Evolutionary conservation across 768 basidiomycete genomes (phyloP), one percentile per base, ranked within the genome.

Genomic region (Lentinula raphanica): DNA sequence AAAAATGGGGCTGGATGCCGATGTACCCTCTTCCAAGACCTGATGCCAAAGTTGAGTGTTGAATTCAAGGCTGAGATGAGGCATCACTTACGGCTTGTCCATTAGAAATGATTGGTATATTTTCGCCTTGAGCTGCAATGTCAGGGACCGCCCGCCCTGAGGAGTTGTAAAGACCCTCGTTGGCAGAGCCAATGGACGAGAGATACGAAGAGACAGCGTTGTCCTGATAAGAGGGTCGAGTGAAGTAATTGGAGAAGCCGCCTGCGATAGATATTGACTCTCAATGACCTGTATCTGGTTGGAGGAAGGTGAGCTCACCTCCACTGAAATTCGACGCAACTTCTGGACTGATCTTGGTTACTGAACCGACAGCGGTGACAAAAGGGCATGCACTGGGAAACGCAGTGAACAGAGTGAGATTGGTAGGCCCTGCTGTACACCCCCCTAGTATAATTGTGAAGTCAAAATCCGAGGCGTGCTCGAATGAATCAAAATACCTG

Each of bases 311-410:
- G n/a, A n/a, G n/a, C 29, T 49, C 3, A 49, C 46, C 46, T 0
- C 78, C 75, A 12, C 78, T 80, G 68, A 84, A 79, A 31, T 29
- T 56, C 0, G 68, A 72, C 0, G 77, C 77, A 21, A 66, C 72
- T 64, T 85, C 82, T 6, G 50, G 32, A 36, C 63, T 61, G 53
- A 81, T 69, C 17, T 64, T 56, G 5, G 62, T 62, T 0, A 81
- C 81, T 12, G 76, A 81, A 1, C 83, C 83, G 13, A 59, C 58
- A 19, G 60, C 48, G n/a, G 65, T 68, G 45, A 65, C 39, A 58
- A 62, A 75, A 42, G 76, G 76, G 57, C 76, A 85, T 0, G 74
- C 63, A 17, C 79, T 71, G 8, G 83, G 83, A 70, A 85, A 85
- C 67, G 75, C 63, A 35, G 57, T 58, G 36, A 67, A 57, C 54